These are phyloP conservation scores for Globisporangium apiculatum DNA, from an alignment of 352 stramenopile species.

Conservation along the genomic window DNA sequence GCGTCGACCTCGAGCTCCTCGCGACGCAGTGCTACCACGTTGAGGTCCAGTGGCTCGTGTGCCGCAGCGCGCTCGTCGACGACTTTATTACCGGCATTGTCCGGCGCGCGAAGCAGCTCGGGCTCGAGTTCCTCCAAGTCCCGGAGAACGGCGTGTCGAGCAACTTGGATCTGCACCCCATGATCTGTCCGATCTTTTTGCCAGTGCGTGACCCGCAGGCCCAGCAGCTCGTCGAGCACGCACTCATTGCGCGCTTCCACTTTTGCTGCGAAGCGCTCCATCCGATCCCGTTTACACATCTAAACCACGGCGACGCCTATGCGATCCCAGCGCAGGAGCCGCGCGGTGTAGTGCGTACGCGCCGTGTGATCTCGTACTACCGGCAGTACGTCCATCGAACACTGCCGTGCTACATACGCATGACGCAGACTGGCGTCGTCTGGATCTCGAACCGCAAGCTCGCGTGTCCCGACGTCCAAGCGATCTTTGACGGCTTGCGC, in stretches of 20 bases:
- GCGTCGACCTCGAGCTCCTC: conserved; percentile 7
- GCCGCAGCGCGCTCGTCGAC: conserved; percentile 72
- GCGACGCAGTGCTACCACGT: conserved; percentile 56
- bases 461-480: not conserved
- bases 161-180: conserved; percentile 71
- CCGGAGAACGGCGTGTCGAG: conserved; percentile 70
- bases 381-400: conserved; percentile 17
- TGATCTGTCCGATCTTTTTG: conserved; percentile 73
- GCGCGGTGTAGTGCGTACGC: conserved; percentile 4
- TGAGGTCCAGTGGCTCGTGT: conserved; percentile 83
- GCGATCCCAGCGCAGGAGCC: conserved; percentile 12
- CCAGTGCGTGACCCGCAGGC: conserved; percentile 36
- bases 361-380: conserved; percentile 15
- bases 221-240: conserved; percentile 52
- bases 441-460: conserved; percentile 1
- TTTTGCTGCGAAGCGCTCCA: conserved; percentile 69
- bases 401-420: conserved; percentile 14
- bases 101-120: conserved; percentile 70
- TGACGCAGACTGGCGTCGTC: not conserved
- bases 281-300: conserved; percentile 16
- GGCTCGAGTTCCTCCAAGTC: conserved; percentile 56
- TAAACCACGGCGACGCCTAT: conserved; percentile 16
- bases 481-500: conserved; percentile 16
- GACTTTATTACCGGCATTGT: conserved; percentile 67
- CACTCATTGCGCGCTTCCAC: conserved; percentile 47